Base-by-base conservation (phyloP, 1,284 basidiomycete species). In the Sphaerobolus stellatus region DNA sequence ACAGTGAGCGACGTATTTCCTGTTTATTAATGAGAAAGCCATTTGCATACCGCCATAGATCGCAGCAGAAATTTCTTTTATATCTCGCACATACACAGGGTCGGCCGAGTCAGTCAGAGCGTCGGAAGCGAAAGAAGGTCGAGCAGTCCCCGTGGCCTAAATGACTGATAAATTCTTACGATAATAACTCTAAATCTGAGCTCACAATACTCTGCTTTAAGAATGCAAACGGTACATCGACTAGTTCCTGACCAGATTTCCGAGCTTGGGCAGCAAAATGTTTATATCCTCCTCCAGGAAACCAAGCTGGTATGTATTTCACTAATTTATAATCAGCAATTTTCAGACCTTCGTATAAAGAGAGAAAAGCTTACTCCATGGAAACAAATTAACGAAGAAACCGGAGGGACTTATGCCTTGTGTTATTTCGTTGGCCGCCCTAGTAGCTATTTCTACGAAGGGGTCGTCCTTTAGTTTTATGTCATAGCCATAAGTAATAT, bases 231-330 rank as follows among this genome's bases (percentile, higher is more conserved):
- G n/a, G n/a, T n/a, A n/a, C n/a, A n/a, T n/a, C n/a, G n/a, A n/a
- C n/a, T n/a, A n/a, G n/a, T n/a, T n/a, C n/a, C n/a, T n/a, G n/a
- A n/a, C n/a, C n/a, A n/a, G n/a, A n/a, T n/a, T n/a, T n/a, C n/a
- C n/a, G n/a, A n/a, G n/a, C n/a, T n/a, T n/a, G n/a, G n/a, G n/a
- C n/a, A n/a, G n/a, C n/a, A n/a, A n/a, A n/a, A n/a, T n/a, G n/a
- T n/a, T n/a, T n/a, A n/a, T n/a, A 75, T 1, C 60, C 61, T 3
- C 65, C 64, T 0, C 69, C 65, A 3, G 73, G 75, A 20, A 73
- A 40, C 72, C 75, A 75, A 1, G 62, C 57, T 2, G 73, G 74
- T 8, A 73, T 50, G 46, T 70, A 63, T 57, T 69, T 69, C 50
- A 74, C 66, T 68, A 52, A 1, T n/a, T n/a, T n/a, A n/a, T n/a